A percentile compares a stretch with the other conserved stretches of the same genome.
These are phyloP conservation scores for Helotiales sp. DNA, from an alignment of 2,329 filamentous ascomycete genomes.

Conservation along the genomic window DNA sequence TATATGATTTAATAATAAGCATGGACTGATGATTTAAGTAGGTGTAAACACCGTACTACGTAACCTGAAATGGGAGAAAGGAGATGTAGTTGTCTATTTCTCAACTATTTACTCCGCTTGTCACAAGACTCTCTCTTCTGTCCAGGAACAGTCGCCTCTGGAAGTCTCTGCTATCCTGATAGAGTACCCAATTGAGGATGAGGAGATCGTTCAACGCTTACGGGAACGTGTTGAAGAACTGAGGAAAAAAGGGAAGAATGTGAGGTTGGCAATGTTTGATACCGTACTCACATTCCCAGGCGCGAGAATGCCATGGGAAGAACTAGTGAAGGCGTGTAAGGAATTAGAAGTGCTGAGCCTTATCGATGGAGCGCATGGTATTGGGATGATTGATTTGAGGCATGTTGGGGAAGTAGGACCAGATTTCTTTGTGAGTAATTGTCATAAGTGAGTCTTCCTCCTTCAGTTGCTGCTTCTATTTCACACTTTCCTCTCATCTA, in stretches of 20 bases:
- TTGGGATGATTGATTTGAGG: conserved; percentile 71
- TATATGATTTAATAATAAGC: conserved; percentile 68
- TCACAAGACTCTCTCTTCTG: conserved; percentile 68
- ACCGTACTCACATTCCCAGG: conserved; percentile 78
- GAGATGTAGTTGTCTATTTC: conserved; percentile 76
- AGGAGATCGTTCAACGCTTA: conserved; percentile 63
- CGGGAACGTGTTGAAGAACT: conserved; percentile 52
- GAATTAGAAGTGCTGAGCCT: conserved; percentile 68
- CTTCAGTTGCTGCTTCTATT: background rate
- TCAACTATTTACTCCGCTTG: conserved; percentile 76
- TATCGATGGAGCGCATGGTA: conserved; percentile 80
- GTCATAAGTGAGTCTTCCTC: conserved; percentile 72
- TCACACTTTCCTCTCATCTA: too few relatives aligned
- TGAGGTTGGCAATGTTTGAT: conserved; percentile 75
- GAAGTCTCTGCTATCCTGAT: too few relatives aligned
- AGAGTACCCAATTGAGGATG: conserved; percentile 70
- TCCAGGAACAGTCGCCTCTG: conserved; percentile 36
- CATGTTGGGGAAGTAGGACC: conserved; percentile 66
- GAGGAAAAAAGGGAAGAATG: conserved; percentile 55
- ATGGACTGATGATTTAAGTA: conserved; percentile 44
- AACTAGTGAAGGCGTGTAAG: conserved; percentile 61
- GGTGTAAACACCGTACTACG: conserved; percentile 73
- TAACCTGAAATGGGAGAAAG: conserved; percentile 63
- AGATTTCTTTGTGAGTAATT: conserved; percentile 87
- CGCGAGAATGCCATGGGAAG: conserved; percentile 75